These are phyloP conservation scores for Podospora tetraspora DNA, from an alignment of 495 filamentous ascomycete species.

Conservation along the genomic window DNA sequence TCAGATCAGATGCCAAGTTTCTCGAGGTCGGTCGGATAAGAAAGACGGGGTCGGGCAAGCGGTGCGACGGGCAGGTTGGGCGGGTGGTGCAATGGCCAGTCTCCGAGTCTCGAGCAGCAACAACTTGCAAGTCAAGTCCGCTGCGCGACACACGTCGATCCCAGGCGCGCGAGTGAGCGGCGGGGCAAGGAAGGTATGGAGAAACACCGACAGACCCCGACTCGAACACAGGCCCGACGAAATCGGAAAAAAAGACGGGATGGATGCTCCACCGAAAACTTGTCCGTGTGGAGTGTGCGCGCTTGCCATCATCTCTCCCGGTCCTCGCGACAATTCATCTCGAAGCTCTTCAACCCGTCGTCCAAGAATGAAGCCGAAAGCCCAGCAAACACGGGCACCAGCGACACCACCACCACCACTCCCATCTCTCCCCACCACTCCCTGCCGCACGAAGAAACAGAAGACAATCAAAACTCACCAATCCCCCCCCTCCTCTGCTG, in stretches of 20 bases:
- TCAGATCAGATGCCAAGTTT: neutral
- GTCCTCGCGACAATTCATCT: neutral
- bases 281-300: neutral
- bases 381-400: neutral
- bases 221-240: neutral
- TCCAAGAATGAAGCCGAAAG: neutral
- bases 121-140: neutral
- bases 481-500: conserved; percentile 45
- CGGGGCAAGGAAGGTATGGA: neutral
- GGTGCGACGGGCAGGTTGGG: neutral
- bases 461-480: conserved; percentile 34
- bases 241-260: neutral
- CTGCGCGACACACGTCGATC: neutral
- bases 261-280: neutral
- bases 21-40: neutral
- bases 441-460: neutral
- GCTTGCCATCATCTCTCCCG: neutral
- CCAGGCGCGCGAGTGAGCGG: neutral
- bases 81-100: neutral
- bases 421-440: neutral
- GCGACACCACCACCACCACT: neutral
- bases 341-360: neutral
- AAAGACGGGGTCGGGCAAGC: neutral
- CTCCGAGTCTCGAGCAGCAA: neutral
- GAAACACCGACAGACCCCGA: neutral